Evolutionary conservation across 2,329 filamentous ascomycete genomes (phyloP), one percentile per base, ranked within the genome.

Genomic region (Apiospora saccharicola): DNA sequence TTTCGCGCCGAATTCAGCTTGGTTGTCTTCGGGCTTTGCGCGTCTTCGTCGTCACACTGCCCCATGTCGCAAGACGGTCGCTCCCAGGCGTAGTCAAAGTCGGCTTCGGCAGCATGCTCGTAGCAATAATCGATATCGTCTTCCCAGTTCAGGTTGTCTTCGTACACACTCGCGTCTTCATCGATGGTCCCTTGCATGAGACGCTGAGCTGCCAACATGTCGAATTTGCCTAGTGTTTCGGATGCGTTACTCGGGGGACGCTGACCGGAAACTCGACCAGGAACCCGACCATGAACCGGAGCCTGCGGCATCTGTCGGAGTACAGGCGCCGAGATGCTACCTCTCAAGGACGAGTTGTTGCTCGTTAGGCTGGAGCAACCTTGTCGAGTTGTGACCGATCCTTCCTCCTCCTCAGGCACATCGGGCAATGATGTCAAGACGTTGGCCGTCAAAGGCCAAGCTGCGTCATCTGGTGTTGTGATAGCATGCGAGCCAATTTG

Each of bases 101-200:
- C 85, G 10, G 90, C 90, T 79, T 92, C 91, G 16, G 87, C 90
- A 75, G 90, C 90, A 76, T 93, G 89, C 75, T 92, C 90, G 77
- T 93, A 93, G 78, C 89, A 92, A 80, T 92, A 93, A 78, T 93
- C 91, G 73, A 93, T 92, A 74, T 90, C 90, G 70, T 91, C 90
- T 76, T 93, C 91, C 91, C 91, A 93, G 75, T 83, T 90, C 30
- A 79, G 76, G n/a, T 81, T 74, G 4, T 73, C 71, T 3, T 83
- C 81, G n/a, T 77, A 76, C 3, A 74, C 75, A 10, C 75, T 74
- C 16, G 76, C 75, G 8, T 80, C 79, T 3, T 75, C 72, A 44
- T 76, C 61, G 19, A n/a, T 24, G 12, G 74, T 76, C 26, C 78
- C 77, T 68, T 76, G 79, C 47, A 82, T 73, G 10, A 79, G 78